Evolutionary conservation across 148 eudicot genomes (phyloP).

Genomic region (Rhododendron molle): DNA sequence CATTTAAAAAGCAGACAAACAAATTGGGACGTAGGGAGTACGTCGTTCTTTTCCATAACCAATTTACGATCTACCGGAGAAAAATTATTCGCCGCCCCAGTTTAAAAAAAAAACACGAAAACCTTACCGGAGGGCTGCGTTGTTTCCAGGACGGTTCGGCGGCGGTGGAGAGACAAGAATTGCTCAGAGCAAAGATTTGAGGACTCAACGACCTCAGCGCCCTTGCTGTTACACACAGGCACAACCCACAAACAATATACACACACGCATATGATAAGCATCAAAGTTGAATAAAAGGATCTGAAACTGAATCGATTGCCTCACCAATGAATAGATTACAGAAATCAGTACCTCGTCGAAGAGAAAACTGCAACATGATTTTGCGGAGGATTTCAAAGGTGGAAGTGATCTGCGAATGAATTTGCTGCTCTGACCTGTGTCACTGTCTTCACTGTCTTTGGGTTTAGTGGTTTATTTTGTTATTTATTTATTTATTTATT

Average conservation of each 20-base stretch:
- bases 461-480: no score
- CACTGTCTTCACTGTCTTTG: background rate
- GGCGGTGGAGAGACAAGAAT: constrained; percentile 44
- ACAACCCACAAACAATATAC: background rate
- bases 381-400: background rate
- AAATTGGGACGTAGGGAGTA: no score
- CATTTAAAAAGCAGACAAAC: background rate
- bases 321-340: background rate
- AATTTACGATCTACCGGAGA: background rate
- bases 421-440: background rate
- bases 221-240: constrained; percentile 32
- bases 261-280: background rate
- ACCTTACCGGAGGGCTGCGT: constrained; percentile 49
- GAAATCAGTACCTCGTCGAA: constrained; percentile 56
- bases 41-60: background rate
- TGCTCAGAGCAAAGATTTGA: constrained; percentile 39
- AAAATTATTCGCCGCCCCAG: background rate
- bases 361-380: constrained; percentile 55
- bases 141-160: constrained; percentile 46
- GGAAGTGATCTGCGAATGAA: background rate
- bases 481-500: background rate
- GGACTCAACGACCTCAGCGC: constrained; percentile 43
- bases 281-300: background rate
- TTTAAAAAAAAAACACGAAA: background rate
- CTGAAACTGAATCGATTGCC: background rate